Evolutionary conservation across 495 filamentous ascomycete genomes (phyloP), one percentile per base, ranked within the genome.

Genomic region (Hypoxylon trugodes): DNA sequence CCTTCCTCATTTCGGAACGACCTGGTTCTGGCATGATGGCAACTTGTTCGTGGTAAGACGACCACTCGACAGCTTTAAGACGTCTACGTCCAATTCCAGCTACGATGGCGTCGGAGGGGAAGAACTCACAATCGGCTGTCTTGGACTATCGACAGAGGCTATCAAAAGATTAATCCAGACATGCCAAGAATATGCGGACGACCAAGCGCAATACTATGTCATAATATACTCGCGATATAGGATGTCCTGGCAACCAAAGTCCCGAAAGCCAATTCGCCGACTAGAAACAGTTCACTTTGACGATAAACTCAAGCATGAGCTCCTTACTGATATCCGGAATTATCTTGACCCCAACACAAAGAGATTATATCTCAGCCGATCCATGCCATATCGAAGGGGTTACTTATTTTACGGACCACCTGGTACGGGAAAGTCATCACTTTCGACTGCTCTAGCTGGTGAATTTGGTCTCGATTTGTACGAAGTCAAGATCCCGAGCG

Each of bases 251-350:
- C 75, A 80, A 24, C 73, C 73, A 1, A 79, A 76, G 55, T 75
- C 78, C 9, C 69, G 78, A 45, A 77, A 74, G 13, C 78, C 79
- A 1, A 73, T 80, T 12, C 75, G 79, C 6, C 74, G 75, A 22
- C 68, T 82, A 1, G 74, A 79, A 21, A 81, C 80, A 5, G 74
- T 82, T 9, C 75, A 79, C 25, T 78, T 82, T 52, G 78, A 81
- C 56, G 77, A 80, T 42, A 60, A 74, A 6, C 79, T 87, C 68
- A 96, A 96, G 74, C 70, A 81, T 4, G 80, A 76, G 6, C 82
- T 96, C 22, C 74, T 96, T 3, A 69, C 77, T 25, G 92, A 97
- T 69, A 89, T 95, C 63, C 86, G 86, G 56, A 90, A 92, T 59
- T 96, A 94, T 65, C 79, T 96, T 5, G 87, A 92, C 56, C 86